These are phyloP conservation scores for Wickerhamomyces sp. DNA, from an alignment of 1,139 yeast species.

Conservation along the genomic window DNA sequence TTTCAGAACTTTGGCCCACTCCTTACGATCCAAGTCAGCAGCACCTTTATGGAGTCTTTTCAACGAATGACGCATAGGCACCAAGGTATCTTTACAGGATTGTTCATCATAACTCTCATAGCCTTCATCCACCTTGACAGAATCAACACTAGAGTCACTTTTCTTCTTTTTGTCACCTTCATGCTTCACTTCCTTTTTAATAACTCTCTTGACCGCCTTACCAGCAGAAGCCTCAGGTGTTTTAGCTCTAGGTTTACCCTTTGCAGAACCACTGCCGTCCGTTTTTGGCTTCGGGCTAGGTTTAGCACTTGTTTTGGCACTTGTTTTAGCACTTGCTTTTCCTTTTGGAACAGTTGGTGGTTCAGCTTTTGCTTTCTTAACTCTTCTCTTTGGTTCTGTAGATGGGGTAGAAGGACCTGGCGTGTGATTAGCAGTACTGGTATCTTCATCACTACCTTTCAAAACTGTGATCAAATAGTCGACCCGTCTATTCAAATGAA, in stretches of 20 bases:
- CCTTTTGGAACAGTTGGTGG: neutral
- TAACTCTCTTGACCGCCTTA: slow-evolving; percentile 1
- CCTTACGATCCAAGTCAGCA: slow-evolving; percentile 76
- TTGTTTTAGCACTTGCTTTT: slow-evolving; percentile 5
- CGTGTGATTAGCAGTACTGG: slow-evolving; percentile 17
- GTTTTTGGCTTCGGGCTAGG: slow-evolving; percentile 9
- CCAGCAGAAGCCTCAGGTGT: slow-evolving; percentile 5
- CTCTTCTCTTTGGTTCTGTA: slow-evolving; percentile 17
- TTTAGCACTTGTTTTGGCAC: slow-evolving; percentile 5
- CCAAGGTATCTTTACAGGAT: slow-evolving; percentile 58
- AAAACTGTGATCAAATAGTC: slow-evolving; percentile 78
- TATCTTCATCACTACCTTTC: slow-evolving; percentile 46
- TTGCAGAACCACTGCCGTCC: slow-evolving; percentile 1
- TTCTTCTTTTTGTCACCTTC: slow-evolving; percentile 9
- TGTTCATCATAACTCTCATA: slow-evolving; percentile 82
- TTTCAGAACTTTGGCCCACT: slow-evolving; percentile 76
- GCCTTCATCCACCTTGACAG: slow-evolving; percentile 41
- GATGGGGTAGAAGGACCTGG: slow-evolving; percentile 23
- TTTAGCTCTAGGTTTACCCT: slow-evolving; percentile 5
- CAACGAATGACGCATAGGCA: slow-evolving; percentile 72
- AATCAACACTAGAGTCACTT: slow-evolving; percentile 3
- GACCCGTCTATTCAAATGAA: slow-evolving; percentile 89
- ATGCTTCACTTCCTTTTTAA: slow-evolving; percentile 6
- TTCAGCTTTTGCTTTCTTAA: slow-evolving; percentile 19
- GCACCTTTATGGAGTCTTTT: slow-evolving; percentile 74